Evolutionary conservation across 371 early-diverging fungal genomes (phyloP).

Genomic region (Mortierella sp.): DNA sequence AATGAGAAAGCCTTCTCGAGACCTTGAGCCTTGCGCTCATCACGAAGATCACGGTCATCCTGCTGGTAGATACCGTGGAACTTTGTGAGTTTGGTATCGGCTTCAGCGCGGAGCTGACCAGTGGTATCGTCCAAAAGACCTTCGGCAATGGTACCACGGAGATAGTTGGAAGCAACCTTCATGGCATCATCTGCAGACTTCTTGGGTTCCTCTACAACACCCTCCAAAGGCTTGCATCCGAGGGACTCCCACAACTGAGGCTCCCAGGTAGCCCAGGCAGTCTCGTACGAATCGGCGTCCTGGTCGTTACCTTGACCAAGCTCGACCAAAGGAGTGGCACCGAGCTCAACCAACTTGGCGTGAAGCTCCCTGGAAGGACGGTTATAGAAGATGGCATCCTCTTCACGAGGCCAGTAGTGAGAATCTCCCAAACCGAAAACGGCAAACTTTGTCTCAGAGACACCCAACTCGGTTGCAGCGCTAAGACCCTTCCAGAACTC

Average conservation of each 20-base stretch:
- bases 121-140: conserved; percentile 86
- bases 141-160: conserved; percentile 92
- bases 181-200: conserved; percentile 89
- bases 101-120: conserved; percentile 85
- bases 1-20: conserved; percentile 93
- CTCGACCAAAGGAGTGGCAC: conserved; percentile 73
- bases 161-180: conserved; percentile 89
- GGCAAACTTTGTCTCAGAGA: conserved; percentile 77
- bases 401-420: conserved; percentile 95
- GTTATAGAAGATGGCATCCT: conserved; percentile 91
- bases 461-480: conserved; percentile 71
- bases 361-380: conserved; percentile 90
- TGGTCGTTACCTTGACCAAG: conserved; percentile 92
- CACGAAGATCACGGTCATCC: conserved; percentile 95
- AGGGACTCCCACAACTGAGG: conserved; percentile 87
- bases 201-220: conserved; percentile 73
- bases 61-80: conserved; percentile 97
- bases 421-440: conserved; percentile 95
- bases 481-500: conserved; percentile 88
- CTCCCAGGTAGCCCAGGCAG: conserved; percentile 84
- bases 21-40: conserved; percentile 85
- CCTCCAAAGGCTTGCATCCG: conserved; percentile 80
- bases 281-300: conserved; percentile 91
- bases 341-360: conserved; percentile 80
- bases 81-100: conserved; percentile 92